Evolutionary conservation across 805 yeast species (phyloP), one percentile per base, ranked within the genome.

Genomic region (Myxozyma neglecta): DNA sequence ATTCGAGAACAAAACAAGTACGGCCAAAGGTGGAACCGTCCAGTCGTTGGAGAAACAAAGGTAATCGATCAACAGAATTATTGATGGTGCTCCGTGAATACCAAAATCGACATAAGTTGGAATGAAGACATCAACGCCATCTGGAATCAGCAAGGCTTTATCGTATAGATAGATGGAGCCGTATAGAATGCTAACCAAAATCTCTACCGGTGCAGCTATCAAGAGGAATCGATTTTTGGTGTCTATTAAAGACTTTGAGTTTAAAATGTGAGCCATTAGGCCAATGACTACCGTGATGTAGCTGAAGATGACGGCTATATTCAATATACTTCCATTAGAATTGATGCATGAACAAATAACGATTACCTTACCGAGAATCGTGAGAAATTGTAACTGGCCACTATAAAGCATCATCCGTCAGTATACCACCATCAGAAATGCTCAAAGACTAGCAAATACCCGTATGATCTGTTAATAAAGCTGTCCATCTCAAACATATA

Each of bases 301-400:
- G 36, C 65, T 61, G 14, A 39, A 58, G 2, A 40, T 29, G 16
- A 61, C 55, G 32, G 56, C 65, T 63, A 35, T 3, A n/a, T 42
- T 7, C 16, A 13, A 10, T 40, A 10, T 20, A 16, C 13, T n/a
- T 6, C 7, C 7, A 44, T 50, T 20, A 50, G 53, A 9, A 14
- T 18, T 9, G 13, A 13, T 24, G 16, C 18, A n/a, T 57, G 18
- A 40, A 34, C 18, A 32, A 9, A 7, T 6, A 37, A 1, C 53
- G 16, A n/a, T 29, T 11, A 20, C 2, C 66, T 5, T 18, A 62
- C 66, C 63, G 6, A 63, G 50, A 42, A 47, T 63, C 8, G 66
- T 63, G 52, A 63, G 42, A 45, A 53, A 63, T 47, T 63, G 63
- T 9, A 59, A 29, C 36, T 63, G 66, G 6, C 66, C 66, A 8